Percentiles rank a stretch among this genome's conserved stretches.
Evolutionary conservation across 139 green algal genomes (phyloP).

Genomic region (Micractinium sp.): DNA sequence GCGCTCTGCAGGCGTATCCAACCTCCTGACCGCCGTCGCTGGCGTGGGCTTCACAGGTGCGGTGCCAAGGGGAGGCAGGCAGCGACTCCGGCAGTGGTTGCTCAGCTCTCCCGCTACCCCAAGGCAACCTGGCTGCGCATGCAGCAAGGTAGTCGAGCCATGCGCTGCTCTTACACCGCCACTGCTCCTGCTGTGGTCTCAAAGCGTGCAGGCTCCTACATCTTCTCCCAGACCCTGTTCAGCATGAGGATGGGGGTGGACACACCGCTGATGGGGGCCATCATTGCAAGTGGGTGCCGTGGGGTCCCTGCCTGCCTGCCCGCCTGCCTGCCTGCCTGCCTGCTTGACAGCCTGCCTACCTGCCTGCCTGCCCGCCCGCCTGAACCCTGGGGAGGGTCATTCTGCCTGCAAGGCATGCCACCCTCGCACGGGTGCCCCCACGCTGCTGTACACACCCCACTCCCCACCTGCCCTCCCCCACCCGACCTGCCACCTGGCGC

Average conservation of each 20-base stretch:
- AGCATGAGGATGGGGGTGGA: constrained; percentile 47
- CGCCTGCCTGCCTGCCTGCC: no score
- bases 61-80: background rate
- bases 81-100: no score
- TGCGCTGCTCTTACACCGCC: no score
- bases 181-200: no score
- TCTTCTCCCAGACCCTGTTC: constrained; percentile 77
- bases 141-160: no score
- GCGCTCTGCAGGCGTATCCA: constrained; percentile 48
- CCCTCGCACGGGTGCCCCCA: no score
- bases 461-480: background rate
- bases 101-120: background rate
- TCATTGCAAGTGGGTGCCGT: constrained; percentile 2
- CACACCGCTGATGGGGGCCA: constrained; percentile 41
- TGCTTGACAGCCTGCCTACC: background rate
- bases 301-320: no score
- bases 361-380: background rate
- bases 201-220: constrained; percentile 66
- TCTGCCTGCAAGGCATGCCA: background rate
- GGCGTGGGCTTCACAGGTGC: constrained; percentile 75
- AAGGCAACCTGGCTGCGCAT: background rate
- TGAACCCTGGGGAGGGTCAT: background rate
- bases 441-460: background rate
- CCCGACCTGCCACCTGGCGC: background rate
- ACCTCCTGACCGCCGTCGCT: constrained; percentile 62